Percentiles rank a stretch among this genome's conserved stretches.
phyloP scores from a whole-genome alignment of 306 rosid species.

The Hippophae gyantsensis region DNA sequence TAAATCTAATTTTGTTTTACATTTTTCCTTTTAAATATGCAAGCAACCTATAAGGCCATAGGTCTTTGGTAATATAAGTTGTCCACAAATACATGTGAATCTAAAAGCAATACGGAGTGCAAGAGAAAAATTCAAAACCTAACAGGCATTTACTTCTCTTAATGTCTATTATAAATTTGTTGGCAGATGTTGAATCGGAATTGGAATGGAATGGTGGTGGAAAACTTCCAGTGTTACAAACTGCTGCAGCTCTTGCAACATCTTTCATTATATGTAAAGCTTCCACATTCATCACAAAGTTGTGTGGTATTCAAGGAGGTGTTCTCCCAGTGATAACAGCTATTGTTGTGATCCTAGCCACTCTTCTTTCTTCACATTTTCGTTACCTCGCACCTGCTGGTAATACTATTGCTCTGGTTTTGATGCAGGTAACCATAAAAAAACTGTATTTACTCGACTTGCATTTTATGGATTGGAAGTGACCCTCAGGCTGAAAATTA shows the following conservation, averaged over 20 bases:
- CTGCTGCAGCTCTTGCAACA: slow-evolving; percentile 41
- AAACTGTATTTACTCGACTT: background rate
- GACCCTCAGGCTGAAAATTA: background rate
- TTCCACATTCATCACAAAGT: slow-evolving; percentile 27
- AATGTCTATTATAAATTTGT: background rate
- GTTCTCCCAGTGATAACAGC: slow-evolving; percentile 53
- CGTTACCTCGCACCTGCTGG: slow-evolving; percentile 48
- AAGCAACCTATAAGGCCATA: too few relatives aligned
- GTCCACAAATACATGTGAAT: too few relatives aligned
- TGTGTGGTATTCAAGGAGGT: slow-evolving; percentile 48
- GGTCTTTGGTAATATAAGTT: too few relatives aligned
- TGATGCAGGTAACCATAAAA: slow-evolving; percentile 50
- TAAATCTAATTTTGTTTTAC: too few relatives aligned
- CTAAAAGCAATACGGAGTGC: too few relatives aligned
- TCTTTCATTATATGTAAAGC: slow-evolving; percentile 51
- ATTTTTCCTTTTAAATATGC: too few relatives aligned
- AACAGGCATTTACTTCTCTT: background rate
- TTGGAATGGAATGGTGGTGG: slow-evolving; percentile 22
- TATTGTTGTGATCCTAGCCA: slow-evolving; percentile 48
- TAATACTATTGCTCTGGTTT: slow-evolving; percentile 43
- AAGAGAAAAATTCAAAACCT: background rate
- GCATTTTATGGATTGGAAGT: background rate
- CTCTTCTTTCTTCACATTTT: slow-evolving; percentile 39
- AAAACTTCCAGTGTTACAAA: slow-evolving; percentile 37
- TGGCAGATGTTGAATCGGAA: slow-evolving; percentile 29